Evolutionary conservation across 768 basidiomycete genomes (phyloP).

Genomic region (Amanita rubescens): DNA sequence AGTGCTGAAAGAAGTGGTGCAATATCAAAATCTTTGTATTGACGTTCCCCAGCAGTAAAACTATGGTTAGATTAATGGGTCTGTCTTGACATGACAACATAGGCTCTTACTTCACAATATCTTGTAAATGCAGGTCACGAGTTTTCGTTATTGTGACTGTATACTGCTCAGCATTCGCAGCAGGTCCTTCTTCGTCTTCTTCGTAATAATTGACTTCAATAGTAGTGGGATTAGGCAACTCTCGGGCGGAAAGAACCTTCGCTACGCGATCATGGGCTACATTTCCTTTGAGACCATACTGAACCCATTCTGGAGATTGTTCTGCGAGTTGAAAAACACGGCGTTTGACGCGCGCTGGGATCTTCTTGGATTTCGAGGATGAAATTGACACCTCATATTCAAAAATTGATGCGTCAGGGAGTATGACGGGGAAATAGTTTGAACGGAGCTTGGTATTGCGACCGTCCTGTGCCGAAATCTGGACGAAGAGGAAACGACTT

Average conservation of each 20-base stretch:
- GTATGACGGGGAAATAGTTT: slow-evolving; percentile 60
- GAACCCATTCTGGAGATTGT: slow-evolving; percentile 37
- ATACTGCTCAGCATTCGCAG: slow-evolving; percentile 38
- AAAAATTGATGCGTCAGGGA: slow-evolving; percentile 40
- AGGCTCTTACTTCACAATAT: slow-evolving; percentile 29
- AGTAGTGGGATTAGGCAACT: slow-evolving; percentile 36
- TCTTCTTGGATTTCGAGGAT: slow-evolving; percentile 41
- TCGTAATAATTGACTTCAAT: slow-evolving; percentile 41
- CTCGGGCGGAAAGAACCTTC: slow-evolving; percentile 41
- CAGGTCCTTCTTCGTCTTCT: slow-evolving; percentile 41
- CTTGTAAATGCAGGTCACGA: slow-evolving; percentile 46
- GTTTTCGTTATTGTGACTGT: slow-evolving; percentile 35
- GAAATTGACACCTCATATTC: slow-evolving; percentile 58
- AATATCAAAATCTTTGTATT: slow-evolving; percentile 50
- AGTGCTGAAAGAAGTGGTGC: slow-evolving; percentile 54
- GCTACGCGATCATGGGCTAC: slow-evolving; percentile 52
- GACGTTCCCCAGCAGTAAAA: slow-evolving; percentile 46
- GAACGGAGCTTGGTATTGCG: slow-evolving; percentile 44
- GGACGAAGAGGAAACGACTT: slow-evolving; percentile 47
- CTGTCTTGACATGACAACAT: slow-evolving; percentile 5
- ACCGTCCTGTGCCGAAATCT: slow-evolving; percentile 48
- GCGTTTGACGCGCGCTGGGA: slow-evolving; percentile 41
- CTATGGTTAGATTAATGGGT: slow-evolving; percentile 16
- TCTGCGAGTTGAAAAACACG: slow-evolving; percentile 63
- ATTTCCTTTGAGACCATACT: slow-evolving; percentile 38